Conservation (phyloP, 768 basidiomycete genomes). For the Pulveroboletus ravenelii region DNA sequence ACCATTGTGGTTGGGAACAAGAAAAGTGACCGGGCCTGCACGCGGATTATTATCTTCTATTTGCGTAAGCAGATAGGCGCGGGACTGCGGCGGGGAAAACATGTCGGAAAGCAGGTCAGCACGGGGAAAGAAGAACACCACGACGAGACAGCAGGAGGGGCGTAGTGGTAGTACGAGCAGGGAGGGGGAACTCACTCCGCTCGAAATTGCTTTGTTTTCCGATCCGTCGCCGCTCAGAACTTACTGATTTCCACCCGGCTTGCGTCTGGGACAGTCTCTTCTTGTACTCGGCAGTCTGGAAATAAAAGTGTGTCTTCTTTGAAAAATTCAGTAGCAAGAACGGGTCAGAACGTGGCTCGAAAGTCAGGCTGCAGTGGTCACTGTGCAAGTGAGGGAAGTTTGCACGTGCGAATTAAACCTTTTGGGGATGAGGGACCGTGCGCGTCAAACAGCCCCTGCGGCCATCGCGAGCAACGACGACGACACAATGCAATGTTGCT, state of each 20-base stretch:
- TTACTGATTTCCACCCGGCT: constrained; percentile 15
- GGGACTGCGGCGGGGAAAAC: constrained; percentile 14
- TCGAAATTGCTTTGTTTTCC: constrained; percentile 34
- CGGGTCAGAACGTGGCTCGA: constrained; percentile 4
- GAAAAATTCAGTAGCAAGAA: constrained; percentile 8
- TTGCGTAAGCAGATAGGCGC: constrained; percentile 32
- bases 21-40: constrained; percentile 22
- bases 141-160: constrained; percentile 1
- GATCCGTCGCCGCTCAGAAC: constrained; percentile 37
- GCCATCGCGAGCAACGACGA: constrained; percentile 18
- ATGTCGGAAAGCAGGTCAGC: constrained; percentile 18
- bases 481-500: constrained; percentile 9
- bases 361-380: constrained; percentile 23
- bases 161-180: background rate
- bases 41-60: constrained; percentile 21
- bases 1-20: constrained; percentile 25
- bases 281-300: constrained; percentile 8
- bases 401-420: constrained; percentile 33
- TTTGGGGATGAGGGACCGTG: constrained; percentile 23
- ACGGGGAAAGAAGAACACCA: background rate
- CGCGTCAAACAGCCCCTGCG: constrained; percentile 14
- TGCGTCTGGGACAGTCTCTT: constrained; percentile 2
- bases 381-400: constrained; percentile 23
- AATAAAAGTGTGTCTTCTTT: constrained; percentile 5
- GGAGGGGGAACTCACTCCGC: constrained; percentile 31